Evolutionary conservation across 345 rosid species (phyloP), one percentile per base, ranked within the genome.

Genomic region (Arabis alpina): DNA sequence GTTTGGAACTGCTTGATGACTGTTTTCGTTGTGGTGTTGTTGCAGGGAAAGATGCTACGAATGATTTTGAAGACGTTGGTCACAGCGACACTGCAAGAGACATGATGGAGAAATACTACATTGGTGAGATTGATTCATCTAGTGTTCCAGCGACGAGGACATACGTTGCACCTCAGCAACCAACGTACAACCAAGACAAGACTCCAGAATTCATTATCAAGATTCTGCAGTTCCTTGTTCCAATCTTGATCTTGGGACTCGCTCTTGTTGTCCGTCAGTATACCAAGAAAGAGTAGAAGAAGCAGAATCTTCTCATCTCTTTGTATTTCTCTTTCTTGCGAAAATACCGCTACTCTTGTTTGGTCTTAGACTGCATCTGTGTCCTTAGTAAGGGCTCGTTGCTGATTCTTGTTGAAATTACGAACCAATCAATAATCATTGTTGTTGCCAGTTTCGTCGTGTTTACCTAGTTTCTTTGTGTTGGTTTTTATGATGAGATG

Each of bases 31-130:
- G 11, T 49, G 42, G 45, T 65, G 28, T 30, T 25, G 64, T 15
- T 64, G 24, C 79, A 94, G 99, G 97, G 61, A 88, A 89, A 79
- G 97, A 94, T 78, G 99, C 93, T 10, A 88, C 96, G 0, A 83
- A 87, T 58, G 98, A 93, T 60, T 93, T 93, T 72, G 97, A 91
- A 84, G 97, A 91, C 51, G 90, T 88, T 1, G 99, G 99, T 13
- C 99, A 94, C 86, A 94, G 99, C 19, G 99, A 94, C 51, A 56
- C 85, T 0, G 99, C 99, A 1, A 80, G 97, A 68, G 97, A 85
- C 6, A 86, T 83, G 86, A 80, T 93, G 96, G 79, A 57, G 3
- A 73, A 88, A 65, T 91, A 89, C 74, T 82, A 57, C 81, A 85
- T 93, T 13, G 99, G 96, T 4, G 89, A 85, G 75, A 82, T 91